Evolutionary conservation across 2,329 filamentous ascomycete species (phyloP), one percentile per base, ranked within the genome.

Genomic region (Tetracladium maxilliforme): DNA sequence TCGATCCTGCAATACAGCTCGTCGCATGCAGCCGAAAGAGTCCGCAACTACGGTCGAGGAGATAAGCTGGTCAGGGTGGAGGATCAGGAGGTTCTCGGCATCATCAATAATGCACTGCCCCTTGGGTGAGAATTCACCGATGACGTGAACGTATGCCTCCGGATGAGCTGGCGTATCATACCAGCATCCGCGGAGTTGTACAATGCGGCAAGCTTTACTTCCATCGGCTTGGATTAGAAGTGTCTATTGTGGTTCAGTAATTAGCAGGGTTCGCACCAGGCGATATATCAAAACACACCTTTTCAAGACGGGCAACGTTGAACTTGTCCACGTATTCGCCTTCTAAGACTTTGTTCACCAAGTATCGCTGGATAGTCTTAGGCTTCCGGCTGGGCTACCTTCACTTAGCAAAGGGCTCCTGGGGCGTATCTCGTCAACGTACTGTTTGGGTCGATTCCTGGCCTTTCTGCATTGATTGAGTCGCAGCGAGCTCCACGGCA

Each of bases 41-140:
- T 98, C 90, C n/a, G 84, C 86, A 21, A 98, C 79, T 5, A 92
- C 83, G 1, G 90, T 95, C 4, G 90, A 79, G 3, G 90, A 95
- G 26, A 98, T 78, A 17, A 98, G 66, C 51, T 95, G 86, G 42
- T 98, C 90, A 0, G 90, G 90, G 42, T 98, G 86, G 10, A 98
- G 55, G 29, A 98, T 84, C 25, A 98, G 57, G 48, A 95, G 78
- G 39, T 86, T 83, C 24, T 76, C 64, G 4, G 66, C 61, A 45
- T 95, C 83, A 43, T 92, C 79, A 33, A 95, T 64, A 23, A 92
- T 54, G 44, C 86, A 92, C 44, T 75, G 70, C 3, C 81, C 80
- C 10, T 56, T 61, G 1, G 51, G 37, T 30, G 76, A 65, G 39
- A 92, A 93, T 4, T 68, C 54, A 16, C 86, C 86, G 34, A 92